Base-by-base conservation (phyloP, 2,329 filamentous ascomycete genomes). In the Neonectria sp. region DNA sequence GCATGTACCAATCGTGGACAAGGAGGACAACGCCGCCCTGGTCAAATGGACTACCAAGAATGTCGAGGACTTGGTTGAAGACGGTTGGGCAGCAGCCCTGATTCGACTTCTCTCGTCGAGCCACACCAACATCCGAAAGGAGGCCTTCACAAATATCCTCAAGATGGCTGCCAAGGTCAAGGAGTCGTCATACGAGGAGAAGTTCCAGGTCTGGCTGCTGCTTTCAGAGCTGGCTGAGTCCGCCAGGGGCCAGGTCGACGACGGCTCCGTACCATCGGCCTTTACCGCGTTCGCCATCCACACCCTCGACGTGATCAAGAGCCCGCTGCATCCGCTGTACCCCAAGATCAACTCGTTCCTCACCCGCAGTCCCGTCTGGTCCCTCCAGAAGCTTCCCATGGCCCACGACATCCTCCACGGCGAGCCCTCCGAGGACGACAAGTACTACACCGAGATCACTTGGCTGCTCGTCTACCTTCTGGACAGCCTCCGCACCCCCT, bases 301-400 rank as follows among this genome's bases (percentile, higher is more conserved):
- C 70, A 90, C 91, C 1, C 85, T 97, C 8, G 83, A 87, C 2
- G 89, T 97, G 17, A 82, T 97, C 52, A 88, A 86, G 25, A 91
- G 94, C 68, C 95, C 95, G 0, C 86, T 94, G 17, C 94, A 97
- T 77, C 89, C 89, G 67, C 88, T 98, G 43, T 98, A 97, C 78
- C 89, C 90, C 65, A 97, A 97, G 78, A 84, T 96, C 80, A 97
- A 97, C 82, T 85, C 87, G 6, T 98, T 95, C 79, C 88, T 98
- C 40, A 93, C 93, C 25, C 90, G 90, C 58, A 89, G 90, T 0
- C 95, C 95, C 1, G 80, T 86, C 27, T 98, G 95, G 95, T 86
- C 91, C 13, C 77, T 91, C 21, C 89, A 93, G 66, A 91, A 90
- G 76, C 89, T 96, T 27, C 88, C 96, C 8, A 85, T 95, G n/a